phyloP scores from a whole-genome alignment of 1,284 basidiomycete species.

The Ceratobasidium sp. region DNA sequence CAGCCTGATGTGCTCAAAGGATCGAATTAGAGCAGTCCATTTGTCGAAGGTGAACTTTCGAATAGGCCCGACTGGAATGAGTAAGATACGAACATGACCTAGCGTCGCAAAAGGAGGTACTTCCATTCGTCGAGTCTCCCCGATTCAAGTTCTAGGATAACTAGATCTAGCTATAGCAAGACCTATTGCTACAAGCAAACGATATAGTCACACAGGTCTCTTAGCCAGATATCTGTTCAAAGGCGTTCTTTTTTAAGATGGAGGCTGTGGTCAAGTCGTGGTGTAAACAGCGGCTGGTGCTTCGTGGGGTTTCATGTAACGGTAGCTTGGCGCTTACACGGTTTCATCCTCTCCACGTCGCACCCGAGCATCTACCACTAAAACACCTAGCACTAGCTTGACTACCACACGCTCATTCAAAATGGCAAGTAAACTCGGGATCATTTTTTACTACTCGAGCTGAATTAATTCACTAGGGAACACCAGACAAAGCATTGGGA shows the following conservation, averaged over 20 bases:
- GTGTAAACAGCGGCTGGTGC: neutral
- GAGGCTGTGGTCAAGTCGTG: constrained; percentile 9
- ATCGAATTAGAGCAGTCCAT: constrained; percentile 77
- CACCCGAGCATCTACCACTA: neutral
- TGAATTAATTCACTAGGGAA: constrained; percentile 65
- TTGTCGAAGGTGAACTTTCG: constrained; percentile 72
- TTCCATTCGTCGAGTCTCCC: constrained; percentile 66
- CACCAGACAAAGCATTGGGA: constrained; percentile 86
- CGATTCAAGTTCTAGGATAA: neutral
- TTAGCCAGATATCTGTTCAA: neutral
- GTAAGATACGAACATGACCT: constrained; percentile 80
- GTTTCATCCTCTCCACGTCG: constrained; percentile 47
- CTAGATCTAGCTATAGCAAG: neutral
- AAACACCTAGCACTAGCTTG: neutral
- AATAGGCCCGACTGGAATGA: constrained; percentile 83
- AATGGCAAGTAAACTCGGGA: constrained; percentile 51
- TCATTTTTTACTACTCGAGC: neutral
- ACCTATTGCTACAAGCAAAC: neutral
- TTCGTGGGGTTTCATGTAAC: constrained; percentile 8
- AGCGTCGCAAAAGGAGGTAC: constrained; percentile 79
- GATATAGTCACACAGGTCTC: neutral
- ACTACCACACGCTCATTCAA: constrained; percentile 28
- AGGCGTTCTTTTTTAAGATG: neutral
- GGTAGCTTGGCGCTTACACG: constrained; percentile 25
- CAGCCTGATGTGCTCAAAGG: constrained; percentile 78